Conservation (phyloP, 306 rosid species). For the Senna tora region DNA sequence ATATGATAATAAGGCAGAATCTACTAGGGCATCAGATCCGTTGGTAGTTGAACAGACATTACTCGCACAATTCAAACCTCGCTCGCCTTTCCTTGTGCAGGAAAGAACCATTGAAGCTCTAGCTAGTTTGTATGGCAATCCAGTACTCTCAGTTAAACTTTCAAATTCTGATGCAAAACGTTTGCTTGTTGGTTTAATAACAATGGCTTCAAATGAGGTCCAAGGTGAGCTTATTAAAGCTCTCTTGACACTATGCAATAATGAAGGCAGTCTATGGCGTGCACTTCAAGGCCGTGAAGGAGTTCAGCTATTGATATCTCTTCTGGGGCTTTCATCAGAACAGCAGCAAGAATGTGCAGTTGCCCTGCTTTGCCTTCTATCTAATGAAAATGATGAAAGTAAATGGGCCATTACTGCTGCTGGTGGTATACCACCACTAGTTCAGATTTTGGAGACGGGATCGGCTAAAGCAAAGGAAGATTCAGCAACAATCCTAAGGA, state of each 20-base stretch:
- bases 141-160: slow-evolving; percentile 71
- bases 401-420: slow-evolving; percentile 99
- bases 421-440: slow-evolving; percentile 99
- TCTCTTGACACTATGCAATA: slow-evolving; percentile 78
- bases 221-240: slow-evolving; percentile 92
- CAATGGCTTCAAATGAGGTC: slow-evolving; percentile 91
- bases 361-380: slow-evolving; percentile 87
- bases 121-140: slow-evolving; percentile 93
- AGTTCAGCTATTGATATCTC: slow-evolving; percentile 92
- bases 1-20: slow-evolving; percentile 85
- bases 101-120: slow-evolving; percentile 95
- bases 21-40: slow-evolving; percentile 87
- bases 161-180: slow-evolving; percentile 85
- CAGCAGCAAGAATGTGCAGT: slow-evolving; percentile 99
- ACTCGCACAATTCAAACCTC: slow-evolving; percentile 78
- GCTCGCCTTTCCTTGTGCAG: slow-evolving; percentile 80
- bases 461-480: slow-evolving; percentile 98
- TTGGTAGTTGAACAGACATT: slow-evolving; percentile 75
- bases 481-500: slow-evolving; percentile 91
- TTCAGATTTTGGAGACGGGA: slow-evolving; percentile 95
- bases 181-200: slow-evolving; percentile 95
- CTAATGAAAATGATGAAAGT: slow-evolving; percentile 93
- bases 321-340: slow-evolving; percentile 95
- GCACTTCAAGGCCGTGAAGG: slow-evolving; percentile 98
- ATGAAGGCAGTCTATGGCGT: slow-evolving; percentile 85